Conservation (phyloP, 1,284 basidiomycete species). For the Moesziomyces antarcticus region DNA sequence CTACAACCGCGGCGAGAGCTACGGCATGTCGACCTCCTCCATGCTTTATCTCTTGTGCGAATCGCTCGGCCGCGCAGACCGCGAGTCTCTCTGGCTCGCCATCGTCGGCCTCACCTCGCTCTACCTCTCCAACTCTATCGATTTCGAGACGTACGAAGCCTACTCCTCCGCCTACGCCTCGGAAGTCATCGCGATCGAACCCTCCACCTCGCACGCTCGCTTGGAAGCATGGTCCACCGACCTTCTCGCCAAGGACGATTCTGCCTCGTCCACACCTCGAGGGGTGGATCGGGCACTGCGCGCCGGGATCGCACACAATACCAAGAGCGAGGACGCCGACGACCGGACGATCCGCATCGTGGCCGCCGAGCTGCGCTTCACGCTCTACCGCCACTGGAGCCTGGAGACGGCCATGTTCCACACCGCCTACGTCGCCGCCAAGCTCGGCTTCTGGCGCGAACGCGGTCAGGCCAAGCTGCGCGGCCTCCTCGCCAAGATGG, state of each 20-base stretch:
- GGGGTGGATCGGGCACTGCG: conserved; percentile 15
- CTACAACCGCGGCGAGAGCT: conserved; percentile 85
- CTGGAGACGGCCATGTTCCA: conserved; percentile 98
- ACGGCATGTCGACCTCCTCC: conserved; percentile 88
- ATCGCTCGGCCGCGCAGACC: conserved; percentile 87
- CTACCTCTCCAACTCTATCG: conserved; percentile 87
- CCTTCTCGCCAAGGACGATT: conserved; percentile 15
- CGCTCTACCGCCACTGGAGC: conserved; percentile 96
- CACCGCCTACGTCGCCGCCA: conserved; percentile 92
- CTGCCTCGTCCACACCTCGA: no score
- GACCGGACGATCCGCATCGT: conserved; percentile 59
- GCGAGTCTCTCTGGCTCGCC: conserved; percentile 91
- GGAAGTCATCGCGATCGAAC: conserved; percentile 57
- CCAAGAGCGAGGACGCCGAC: conserved; percentile 53
- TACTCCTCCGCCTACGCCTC: conserved; percentile 55
- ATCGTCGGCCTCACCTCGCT: conserved; percentile 94
- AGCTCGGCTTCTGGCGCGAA: conserved; percentile 96
- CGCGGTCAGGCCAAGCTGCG: conserved; percentile 86
- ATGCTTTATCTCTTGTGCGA: conserved; percentile 91
- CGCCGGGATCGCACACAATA: conserved; percentile 17
- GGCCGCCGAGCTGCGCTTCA: conserved; percentile 74
- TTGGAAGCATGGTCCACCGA: conserved; percentile 37
- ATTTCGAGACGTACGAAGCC: conserved; percentile 82
- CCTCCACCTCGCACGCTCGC: conserved; percentile 1
- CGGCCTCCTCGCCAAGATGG: conserved; percentile 97